phyloP scores from a whole-genome alignment of 208 protist genomes.

The Trypanosomatidae sp. region DNA sequence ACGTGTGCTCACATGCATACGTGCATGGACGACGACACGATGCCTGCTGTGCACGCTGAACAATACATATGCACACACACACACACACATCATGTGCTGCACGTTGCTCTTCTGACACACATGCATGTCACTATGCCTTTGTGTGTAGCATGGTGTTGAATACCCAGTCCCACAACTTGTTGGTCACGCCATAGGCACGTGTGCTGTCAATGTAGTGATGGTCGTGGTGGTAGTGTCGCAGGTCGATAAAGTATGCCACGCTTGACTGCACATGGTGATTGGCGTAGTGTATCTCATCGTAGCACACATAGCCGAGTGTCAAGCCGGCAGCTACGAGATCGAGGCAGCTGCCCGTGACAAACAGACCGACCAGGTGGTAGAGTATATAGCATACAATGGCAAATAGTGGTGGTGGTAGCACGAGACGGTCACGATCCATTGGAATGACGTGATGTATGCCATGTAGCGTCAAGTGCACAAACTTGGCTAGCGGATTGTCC shows the following conservation, averaged over 20 bases:
- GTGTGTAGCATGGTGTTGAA: too few relatives aligned
- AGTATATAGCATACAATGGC: constrained; percentile 11
- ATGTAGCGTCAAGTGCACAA: constrained; percentile 24
- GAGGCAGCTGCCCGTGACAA: constrained; percentile 22
- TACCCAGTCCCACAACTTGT: constrained; percentile 34
- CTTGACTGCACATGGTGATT: constrained; percentile 26
- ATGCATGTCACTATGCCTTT: too few relatives aligned
- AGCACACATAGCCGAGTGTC: constrained; percentile 23
- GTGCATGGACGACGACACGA: too few relatives aligned
- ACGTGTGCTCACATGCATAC: too few relatives aligned
- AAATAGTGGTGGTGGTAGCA: constrained; percentile 29
- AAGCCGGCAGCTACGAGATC: constrained; percentile 18
- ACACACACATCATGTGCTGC: not conserved
- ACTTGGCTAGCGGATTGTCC: constrained; percentile 19
- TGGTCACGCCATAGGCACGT: constrained; percentile 21
- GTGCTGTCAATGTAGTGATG: constrained; percentile 35
- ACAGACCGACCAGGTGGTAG: constrained; percentile 13
- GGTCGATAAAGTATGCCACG: constrained; percentile 23
- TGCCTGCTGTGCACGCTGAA: too few relatives aligned
- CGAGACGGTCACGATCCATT: constrained; percentile 38
- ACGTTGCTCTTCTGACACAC: too few relatives aligned
- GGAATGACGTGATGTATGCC: constrained; percentile 45
- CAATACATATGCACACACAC: not conserved
- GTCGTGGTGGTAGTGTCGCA: constrained; percentile 41
- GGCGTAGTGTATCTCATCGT: constrained; percentile 29